Base-by-base conservation (phyloP, 768 basidiomycete species). In the Mycena albidolilacea region DNA sequence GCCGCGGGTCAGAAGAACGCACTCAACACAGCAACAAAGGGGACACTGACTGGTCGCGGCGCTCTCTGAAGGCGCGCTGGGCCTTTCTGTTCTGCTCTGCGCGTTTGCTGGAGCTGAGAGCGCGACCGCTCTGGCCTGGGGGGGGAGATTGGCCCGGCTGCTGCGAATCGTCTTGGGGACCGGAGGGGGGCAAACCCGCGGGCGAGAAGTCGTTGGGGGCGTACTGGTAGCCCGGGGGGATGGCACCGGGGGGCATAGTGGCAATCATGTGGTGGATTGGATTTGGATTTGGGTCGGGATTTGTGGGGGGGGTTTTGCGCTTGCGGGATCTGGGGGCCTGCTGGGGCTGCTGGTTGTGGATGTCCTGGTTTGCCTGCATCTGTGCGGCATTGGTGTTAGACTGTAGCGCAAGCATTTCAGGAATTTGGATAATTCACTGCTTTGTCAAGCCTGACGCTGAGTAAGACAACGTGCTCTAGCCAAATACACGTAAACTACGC, bases 31-130 rank as follows among this genome's bases (percentile, higher is more conserved):
- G 64, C 43, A 41, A 66, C 48, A 68, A 46, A 67, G 63, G 69
- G 5, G 68, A 50, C 71, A 89, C 93, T 82, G 62, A 96, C 95
- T 94, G 92, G 84, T 98, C 96, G 78, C 96, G 86, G 39, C 96
- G 90, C 80, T 97, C 94, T 72, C 96, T 85, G 82, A 97, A 98
- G 1, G 95, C 96, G 52, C 96, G 88, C 83, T 98, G 96, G 0
- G 96, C 96, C 81, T 96, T 97, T 77, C 96, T 88, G 81, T 98
- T 98, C 85, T 98, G 96, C 78, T 97, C 96, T 54, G 96, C 96
- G 11, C 96, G 90, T 79, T 96, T 97, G 80, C 91, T 93, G 78
- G 88, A 90, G 81, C 92, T 94, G 62, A 96, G 85, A 12, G 90
- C 83, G 59, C 95, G 86, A 35, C 87, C 87, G 21, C 83, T 81